Percentiles rank a stretch among this genome's conserved stretches.
Conservation (phyloP, 129 eudicot species). For the Heracleum sosnowskyi region DNA sequence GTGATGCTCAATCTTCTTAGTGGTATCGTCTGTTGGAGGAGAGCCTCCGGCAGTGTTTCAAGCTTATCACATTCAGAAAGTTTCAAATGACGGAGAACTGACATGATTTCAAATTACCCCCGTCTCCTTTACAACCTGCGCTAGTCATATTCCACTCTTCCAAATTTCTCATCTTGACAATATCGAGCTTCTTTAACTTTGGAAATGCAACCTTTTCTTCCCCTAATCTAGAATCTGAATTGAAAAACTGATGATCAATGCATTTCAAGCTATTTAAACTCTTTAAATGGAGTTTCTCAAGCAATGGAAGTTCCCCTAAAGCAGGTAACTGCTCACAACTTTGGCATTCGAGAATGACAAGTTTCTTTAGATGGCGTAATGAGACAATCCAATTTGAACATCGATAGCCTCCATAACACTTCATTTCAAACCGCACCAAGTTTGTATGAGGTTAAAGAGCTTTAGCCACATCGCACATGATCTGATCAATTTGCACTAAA, state of each 20-base stretch:
- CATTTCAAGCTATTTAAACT: slow-evolving; percentile 16
- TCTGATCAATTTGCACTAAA: slow-evolving; percentile 3
- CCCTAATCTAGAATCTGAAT: background rate
- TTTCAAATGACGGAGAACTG: slow-evolving; percentile 27
- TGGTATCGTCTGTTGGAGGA: background rate
- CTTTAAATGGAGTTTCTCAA: slow-evolving; percentile 28
- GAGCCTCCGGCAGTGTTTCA: slow-evolving; percentile 18
- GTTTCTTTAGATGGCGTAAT: slow-evolving; percentile 18
- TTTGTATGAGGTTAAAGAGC: slow-evolving; percentile 29
- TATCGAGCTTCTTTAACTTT: slow-evolving; percentile 35
- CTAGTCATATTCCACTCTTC: slow-evolving; percentile 31
- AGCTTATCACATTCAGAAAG: slow-evolving; percentile 27
- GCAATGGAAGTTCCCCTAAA: slow-evolving; percentile 33
- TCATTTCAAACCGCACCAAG: slow-evolving; percentile 24
- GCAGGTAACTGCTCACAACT: slow-evolving; percentile 29
- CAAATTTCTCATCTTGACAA: slow-evolving; percentile 27
- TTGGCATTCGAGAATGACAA: slow-evolving; percentile 23
- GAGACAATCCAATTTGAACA: slow-evolving; percentile 35
- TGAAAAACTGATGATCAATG: slow-evolving; percentile 21
- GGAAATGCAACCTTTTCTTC: slow-evolving; percentile 20
- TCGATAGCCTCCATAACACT: slow-evolving; percentile 20
- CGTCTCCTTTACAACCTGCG: background rate
- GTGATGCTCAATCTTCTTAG: slow-evolving; percentile 20
- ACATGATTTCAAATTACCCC: slow-evolving; percentile 17
- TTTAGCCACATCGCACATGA: slow-evolving; percentile 21